Base-by-base conservation (phyloP, 805 yeast genomes). In the Wickerhamomyces sydowiorum region DNA sequence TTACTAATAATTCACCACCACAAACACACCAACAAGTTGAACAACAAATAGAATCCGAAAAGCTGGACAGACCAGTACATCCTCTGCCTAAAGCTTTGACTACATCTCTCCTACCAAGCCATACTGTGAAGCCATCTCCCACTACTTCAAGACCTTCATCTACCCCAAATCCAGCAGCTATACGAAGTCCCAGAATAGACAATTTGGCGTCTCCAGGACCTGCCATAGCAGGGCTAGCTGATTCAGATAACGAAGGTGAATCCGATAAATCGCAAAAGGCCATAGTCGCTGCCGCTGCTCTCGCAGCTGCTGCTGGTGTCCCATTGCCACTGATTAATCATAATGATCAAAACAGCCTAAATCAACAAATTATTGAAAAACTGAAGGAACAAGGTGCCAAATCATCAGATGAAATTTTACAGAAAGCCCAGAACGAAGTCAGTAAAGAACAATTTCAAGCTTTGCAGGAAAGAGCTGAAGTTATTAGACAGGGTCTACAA, bases 251-350 rank as follows among this genome's bases (percentile, higher is more conserved):
- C 9, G 52, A 51, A 6, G 49, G 41, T 9, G 52, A 46, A 10
- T 48, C 45, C 31, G 51, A 49, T 18, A 50, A 52, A 36, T 50
- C 41, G 30, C 57, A 54, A 29, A 67, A 79, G 51, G 87, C 86
- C 0, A 70, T 73, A 51, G 82, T 84, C 8, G 93, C 91, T 0
- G 93, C 93, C 1, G 91, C 90, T 8, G 91, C 91, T 0, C 65
- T 85, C 39, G 88, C 89, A 4, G 87, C 86, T 0, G 93, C 91
- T 0, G 90, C 90, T 2, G 86, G 80, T 13, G 73, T 78, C 13
- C 93, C 93, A 1, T 57, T 85, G 28, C 89, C 89, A 4, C 54
- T 73, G 15, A 54, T 47, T 3, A 36, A 32, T 5, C 43, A 47
- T 37, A 23, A 48, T 35, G 39, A 39, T 4, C 42, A 38, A 17